phyloP scores from a whole-genome alignment of 768 basidiomycete genomes.

The Calvatia gigantea region DNA sequence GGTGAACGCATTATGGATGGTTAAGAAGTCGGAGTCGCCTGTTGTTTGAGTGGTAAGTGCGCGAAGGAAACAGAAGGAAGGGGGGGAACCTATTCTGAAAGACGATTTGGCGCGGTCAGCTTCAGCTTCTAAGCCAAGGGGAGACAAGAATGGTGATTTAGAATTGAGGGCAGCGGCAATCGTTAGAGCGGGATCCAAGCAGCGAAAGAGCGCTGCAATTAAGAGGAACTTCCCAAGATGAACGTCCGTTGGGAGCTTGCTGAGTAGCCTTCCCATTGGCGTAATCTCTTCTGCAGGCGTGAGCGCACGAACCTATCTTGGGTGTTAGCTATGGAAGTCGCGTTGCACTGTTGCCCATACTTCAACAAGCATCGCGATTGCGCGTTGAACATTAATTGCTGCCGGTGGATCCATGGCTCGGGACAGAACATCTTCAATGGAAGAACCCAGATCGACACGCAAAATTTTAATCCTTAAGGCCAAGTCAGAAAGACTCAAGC shows the following conservation, averaged over 20 bases:
- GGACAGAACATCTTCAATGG: conserved; percentile 88
- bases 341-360: conserved; percentile 30
- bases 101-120: conserved; percentile 79
- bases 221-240: conserved; percentile 93
- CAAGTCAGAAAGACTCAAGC: conserved; percentile 88
- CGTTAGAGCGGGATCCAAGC: conserved; percentile 94
- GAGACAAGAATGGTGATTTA: conserved; percentile 90
- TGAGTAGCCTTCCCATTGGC: conserved; percentile 85
- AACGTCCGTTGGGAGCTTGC: conserved; percentile 92
- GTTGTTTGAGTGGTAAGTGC: conserved; percentile 5
- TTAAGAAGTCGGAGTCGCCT: conserved; percentile 96
- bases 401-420: conserved; percentile 88
- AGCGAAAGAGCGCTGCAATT: conserved; percentile 78
- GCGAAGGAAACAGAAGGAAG: not conserved
- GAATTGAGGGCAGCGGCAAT: conserved; percentile 91
- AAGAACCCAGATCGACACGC: conserved; percentile 78
- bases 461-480: conserved; percentile 92
- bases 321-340: conserved; percentile 4
- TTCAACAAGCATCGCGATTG: conserved; percentile 88
- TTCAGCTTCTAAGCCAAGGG: conserved; percentile 83
- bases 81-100: conserved; percentile 67
- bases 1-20: conserved; percentile 85
- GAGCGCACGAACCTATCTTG: conserved; percentile 72
- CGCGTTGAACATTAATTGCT: conserved; percentile 83
- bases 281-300: conserved; percentile 89